Base-by-base conservation (phyloP, 352 stramenopile genomes). In the Thalassiosira ordinaria region DNA sequence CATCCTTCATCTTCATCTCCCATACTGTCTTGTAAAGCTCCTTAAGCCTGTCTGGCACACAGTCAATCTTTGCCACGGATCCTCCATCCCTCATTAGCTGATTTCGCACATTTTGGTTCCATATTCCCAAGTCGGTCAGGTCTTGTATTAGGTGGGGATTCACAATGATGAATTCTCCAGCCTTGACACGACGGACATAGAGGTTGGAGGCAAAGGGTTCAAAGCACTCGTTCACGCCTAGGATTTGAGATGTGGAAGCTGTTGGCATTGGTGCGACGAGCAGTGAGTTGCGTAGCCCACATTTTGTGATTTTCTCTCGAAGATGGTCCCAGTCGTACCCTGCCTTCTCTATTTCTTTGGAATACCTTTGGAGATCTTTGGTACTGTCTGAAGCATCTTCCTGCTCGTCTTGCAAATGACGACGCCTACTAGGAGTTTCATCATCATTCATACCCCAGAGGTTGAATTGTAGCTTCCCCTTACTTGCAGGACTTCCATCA, bases 11-110 rank as follows among this genome's bases (percentile, higher is more conserved):
- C 67, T 87, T 90, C 24, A 94, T 91, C 72, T 95, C 97, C 97
- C 97, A 99, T 55, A 98, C 96, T 5, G 97, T 99, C 85, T 99
- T 99, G 93, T 99, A 99, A 29, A 99, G 94, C 11, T 97, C 95
- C 57, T 95, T 95, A 16, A 96, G 69, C 33, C 85, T 68, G 57
- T 90, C 44, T 1, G 92, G 91, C 29, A 96, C 90, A 22, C 78
- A 83, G n/a, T 84, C 57, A 71, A 93, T 92, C 60, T 93, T 90
- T 46, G 80, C 82, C 0, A 94, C 84, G 2, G 80, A 91, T 29
- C 97, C 97, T 49, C 95, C 88, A 79, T 99, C 96, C 64, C 97
- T 91, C 87, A 99, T 94, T 41, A 99, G 96, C 82, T 98, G 93
- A 84, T 99, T 98, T 52, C 97, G 95, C 44, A 99, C 95, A 26